Percentiles rank a stretch among this genome's conserved stretches.
Evolutionary conservation across 495 filamentous ascomycete genomes (phyloP).

Genomic region (Letharia lupina): DNA sequence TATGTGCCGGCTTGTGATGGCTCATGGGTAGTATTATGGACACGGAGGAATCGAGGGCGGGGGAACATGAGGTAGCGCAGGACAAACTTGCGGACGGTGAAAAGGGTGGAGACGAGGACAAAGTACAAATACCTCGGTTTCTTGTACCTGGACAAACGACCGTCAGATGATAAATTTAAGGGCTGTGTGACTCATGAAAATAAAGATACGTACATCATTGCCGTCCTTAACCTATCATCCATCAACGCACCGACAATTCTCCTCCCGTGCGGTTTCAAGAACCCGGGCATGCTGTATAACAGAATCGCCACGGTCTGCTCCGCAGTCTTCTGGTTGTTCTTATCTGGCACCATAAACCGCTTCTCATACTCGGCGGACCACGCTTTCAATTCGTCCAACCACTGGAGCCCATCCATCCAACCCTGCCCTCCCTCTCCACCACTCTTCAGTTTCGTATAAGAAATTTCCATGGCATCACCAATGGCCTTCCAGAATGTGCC

Average conservation of each 20-base stretch:
- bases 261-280: conserved; percentile 39
- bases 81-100: conserved; percentile 42
- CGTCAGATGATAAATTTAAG: neutral
- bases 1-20: conserved; percentile 44
- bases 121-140: conserved; percentile 34
- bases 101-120: conserved; percentile 34
- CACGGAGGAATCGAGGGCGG: conserved; percentile 39
- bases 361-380: conserved; percentile 55
- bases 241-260: conserved; percentile 51
- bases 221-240: conserved; percentile 52
- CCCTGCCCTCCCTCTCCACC: conserved; percentile 26
- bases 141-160: conserved; percentile 34
- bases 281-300: conserved; percentile 48
- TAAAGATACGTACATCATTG: conserved; percentile 49
- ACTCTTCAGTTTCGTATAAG: conserved; percentile 36
- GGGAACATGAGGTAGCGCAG: conserved; percentile 51
- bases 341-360: conserved; percentile 48
- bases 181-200: neutral
- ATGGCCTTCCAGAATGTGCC: conserved; percentile 58
- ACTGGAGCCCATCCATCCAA: conserved; percentile 56
- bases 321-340: conserved; percentile 44
- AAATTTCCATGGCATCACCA: conserved; percentile 54
- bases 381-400: conserved; percentile 50
- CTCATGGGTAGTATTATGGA: conserved; percentile 34
- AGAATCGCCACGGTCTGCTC: conserved; percentile 50